Evolutionary conservation across 2,329 filamentous ascomycete genomes (phyloP), one percentile per base, ranked within the genome.

Genomic region (Ophiostoma quercus): DNA sequence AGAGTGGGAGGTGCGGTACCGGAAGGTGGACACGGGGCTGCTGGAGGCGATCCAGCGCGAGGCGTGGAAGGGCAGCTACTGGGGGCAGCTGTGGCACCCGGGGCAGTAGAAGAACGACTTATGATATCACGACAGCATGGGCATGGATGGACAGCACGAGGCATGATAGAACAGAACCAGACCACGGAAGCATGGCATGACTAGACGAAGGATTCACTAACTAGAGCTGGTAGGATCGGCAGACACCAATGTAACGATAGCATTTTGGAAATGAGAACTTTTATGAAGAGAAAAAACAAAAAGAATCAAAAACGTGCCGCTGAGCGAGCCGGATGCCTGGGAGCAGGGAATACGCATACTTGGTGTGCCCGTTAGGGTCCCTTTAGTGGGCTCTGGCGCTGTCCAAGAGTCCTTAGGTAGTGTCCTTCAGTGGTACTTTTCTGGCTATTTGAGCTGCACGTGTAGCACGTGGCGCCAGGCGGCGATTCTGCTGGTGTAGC

Each of bases 1-100:
- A 8, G 75, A 78, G 67, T 86, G 81, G 69, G 81, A 86, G 72
- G 77, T 82, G 2, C 77, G 83, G 68, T 87, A 85, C 72, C 82
- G 81, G 71, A 82, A 82, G 71, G 79, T 84, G 0, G 84, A 87
- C 71, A 74, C 75, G 8, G 74, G 74, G 0, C 74, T 84, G 19
- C 73, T 84, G 22, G 34, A 39, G 9, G 62, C 34, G 7, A 65
- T 19, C 8, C 32, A 22, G 34, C 32, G 19, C 32, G 2, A 22
- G 62, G 16, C 43, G 5, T 65, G 8, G 8, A 19, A 65, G 16
- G 9, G n/a, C 12, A 32, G 12, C 25, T 34, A 39, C 29, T 65
- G 60, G 29, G 25, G 14, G 60, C 6, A n/a, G 14, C 32, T 22
- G 6, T 65, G 32, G 25, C 22, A 32, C 2, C 25, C 8, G 12